Base-by-base conservation (phyloP, 305 asterid species). In the Euphrasia arctica region DNA sequence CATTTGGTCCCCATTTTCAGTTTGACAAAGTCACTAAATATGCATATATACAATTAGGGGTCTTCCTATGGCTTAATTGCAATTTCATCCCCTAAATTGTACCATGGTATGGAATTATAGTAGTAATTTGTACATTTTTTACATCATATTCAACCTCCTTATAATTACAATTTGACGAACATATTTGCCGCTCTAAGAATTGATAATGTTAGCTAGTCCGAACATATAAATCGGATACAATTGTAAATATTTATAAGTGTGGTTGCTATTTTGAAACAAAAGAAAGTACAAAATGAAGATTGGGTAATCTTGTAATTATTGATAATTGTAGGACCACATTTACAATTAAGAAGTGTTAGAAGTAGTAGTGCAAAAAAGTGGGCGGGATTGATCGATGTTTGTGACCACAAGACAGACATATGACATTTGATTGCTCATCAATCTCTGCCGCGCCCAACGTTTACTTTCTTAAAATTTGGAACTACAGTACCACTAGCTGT, bases 381-480 rank as follows among this genome's bases (percentile, higher is more conserved):
- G 72, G 70, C 22, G 22, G 22, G 22, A 18, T 18, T 18, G 22
- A 58, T 48, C 34, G 54, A 48, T 62, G 42, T 69, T 15, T 10
- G 9, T n/a, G 48, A 14, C 9, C 18, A 27, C 39, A 25, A 54
- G 59, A 15, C 42, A 63, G 82, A 70, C 76, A 67, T 8, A 8
- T 39, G 76, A 73, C 76, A 70, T 70, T 73, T 73, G 74, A 67
- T 73, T 71, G 67, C 62, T 66, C 72, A 62, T 65, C 70, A 62
- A 68, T 54, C 13, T 66, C 73, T 73, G 32, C 28, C 48, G 15
- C 31, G 34, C 32, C 59, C 54, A 12, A 54, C 59, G 6, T 54
- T 54, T 54, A 9, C 32, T 18, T 52, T 45, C 14, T 52, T 52
- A 52, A 45, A 45, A 52, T 52, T 18, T 52, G 58, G 57, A 52